Evolutionary conservation across 345 rosid species (phyloP).

Genomic region (Microthlaspi erraticum): DNA sequence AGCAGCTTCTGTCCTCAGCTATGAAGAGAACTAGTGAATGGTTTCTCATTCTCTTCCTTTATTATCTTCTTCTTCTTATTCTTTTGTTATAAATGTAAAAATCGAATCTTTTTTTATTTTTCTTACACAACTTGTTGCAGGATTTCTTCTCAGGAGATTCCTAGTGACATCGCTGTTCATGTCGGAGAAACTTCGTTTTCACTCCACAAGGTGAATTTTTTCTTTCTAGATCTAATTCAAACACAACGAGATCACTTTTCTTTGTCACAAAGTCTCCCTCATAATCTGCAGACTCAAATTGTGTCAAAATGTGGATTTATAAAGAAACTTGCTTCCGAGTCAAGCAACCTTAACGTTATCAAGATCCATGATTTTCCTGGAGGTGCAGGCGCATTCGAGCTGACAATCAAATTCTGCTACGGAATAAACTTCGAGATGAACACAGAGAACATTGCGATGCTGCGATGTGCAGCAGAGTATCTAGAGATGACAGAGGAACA

Average conservation of each 20-base stretch:
- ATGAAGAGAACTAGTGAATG: slow-evolving; percentile 95
- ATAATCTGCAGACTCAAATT: slow-evolving; percentile 72
- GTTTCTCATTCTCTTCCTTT: slow-evolving; percentile 43
- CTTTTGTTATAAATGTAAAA: slow-evolving; percentile 6
- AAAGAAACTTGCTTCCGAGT: slow-evolving; percentile 66
- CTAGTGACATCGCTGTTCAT: slow-evolving; percentile 76
- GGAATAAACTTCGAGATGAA: slow-evolving; percentile 79
- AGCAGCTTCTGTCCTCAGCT: slow-evolving; percentile 76
- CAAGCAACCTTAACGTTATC: slow-evolving; percentile 51
- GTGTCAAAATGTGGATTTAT: slow-evolving; percentile 78
- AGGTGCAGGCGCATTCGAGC: slow-evolving; percentile 72
- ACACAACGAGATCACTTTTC: slow-evolving; percentile 1
- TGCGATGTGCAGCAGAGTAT: slow-evolving; percentile 81
- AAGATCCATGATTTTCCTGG: slow-evolving; percentile 66
- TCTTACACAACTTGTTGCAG: slow-evolving; percentile 47
- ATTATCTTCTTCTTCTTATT: background rate
- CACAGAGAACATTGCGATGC: slow-evolving; percentile 71
- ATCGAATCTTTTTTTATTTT: background rate
- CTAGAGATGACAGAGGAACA: slow-evolving; percentile 90
- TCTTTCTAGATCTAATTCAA: background rate
- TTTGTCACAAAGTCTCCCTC: background rate
- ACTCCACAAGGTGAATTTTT: slow-evolving; percentile 73
- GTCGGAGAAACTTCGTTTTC: slow-evolving; percentile 73
- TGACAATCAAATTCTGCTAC: slow-evolving; percentile 84
- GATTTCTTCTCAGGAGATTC: slow-evolving; percentile 88